These are phyloP conservation scores for Hypericum androsaemum DNA, from an alignment of 345 rosid genomes.

Conservation along the genomic window DNA sequence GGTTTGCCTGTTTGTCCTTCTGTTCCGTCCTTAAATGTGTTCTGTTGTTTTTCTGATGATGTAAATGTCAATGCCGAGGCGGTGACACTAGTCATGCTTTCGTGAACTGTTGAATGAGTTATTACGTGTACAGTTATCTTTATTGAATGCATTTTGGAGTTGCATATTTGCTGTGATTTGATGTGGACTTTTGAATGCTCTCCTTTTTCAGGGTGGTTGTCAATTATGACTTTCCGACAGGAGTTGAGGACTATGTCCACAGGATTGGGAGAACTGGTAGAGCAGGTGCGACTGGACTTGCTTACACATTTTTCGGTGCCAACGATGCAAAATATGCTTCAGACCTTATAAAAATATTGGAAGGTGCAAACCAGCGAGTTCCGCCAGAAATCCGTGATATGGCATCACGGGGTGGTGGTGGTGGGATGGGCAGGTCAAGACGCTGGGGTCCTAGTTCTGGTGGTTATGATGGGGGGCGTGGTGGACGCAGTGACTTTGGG, in stretches of 20 bases:
- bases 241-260: constrained; percentile 1
- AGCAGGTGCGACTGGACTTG: background rate
- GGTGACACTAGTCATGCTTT: too few species aligned
- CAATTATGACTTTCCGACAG: constrained; percentile 3
- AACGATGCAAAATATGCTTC: constrained; percentile 1
- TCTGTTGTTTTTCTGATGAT: too few species aligned
- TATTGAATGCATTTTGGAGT: too few species aligned
- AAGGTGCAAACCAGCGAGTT: constrained; percentile 2
- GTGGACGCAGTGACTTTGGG: constrained; percentile 1
- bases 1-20: constrained; percentile 26
- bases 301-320: constrained; percentile 2
- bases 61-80: too few species aligned
- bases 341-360: constrained; percentile 1
- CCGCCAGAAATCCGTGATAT: constrained; percentile 2
- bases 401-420: constrained; percentile 2
- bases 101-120: too few species aligned
- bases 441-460: constrained; percentile 21
- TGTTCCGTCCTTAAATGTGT: background rate
- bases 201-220: constrained; percentile 1
- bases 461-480: constrained; percentile 45
- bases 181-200: background rate
- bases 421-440: constrained; percentile 20
- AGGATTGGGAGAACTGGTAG: constrained; percentile 4
- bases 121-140: too few species aligned
- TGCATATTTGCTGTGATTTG: too few species aligned